These are phyloP conservation scores for Talaromyces sp. DNA, from an alignment of 2,329 filamentous ascomycete species.

Conservation along the genomic window DNA sequence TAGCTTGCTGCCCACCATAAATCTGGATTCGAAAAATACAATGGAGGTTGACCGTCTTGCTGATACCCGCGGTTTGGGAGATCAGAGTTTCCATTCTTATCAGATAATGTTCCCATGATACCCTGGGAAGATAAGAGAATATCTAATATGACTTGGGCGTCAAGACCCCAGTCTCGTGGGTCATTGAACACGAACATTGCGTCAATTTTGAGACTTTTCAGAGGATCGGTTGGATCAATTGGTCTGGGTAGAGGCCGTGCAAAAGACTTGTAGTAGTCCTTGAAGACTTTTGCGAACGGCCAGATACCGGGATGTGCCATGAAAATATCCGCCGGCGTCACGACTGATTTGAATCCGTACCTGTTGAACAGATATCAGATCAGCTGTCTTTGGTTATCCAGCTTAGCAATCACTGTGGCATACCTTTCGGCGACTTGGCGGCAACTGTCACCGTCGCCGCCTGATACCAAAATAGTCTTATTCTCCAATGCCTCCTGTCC, in stretches of 20 bases:
- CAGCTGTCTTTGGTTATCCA: neutral
- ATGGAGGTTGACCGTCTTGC: constrained; percentile 68
- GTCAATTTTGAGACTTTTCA: constrained; percentile 67
- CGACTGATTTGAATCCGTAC: constrained; percentile 73
- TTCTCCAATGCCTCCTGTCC: constrained; percentile 50
- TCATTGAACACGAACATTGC: constrained; percentile 94
- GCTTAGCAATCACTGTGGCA: constrained; percentile 4
- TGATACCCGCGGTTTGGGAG: constrained; percentile 75
- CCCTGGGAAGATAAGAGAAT: constrained; percentile 74
- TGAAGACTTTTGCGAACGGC: constrained; percentile 70
- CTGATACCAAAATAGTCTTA: constrained; percentile 69
- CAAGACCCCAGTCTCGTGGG: constrained; percentile 90
- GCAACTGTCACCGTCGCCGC: constrained; percentile 62
- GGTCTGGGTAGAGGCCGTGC: constrained; percentile 32
- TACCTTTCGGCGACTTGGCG: constrained; percentile 66
- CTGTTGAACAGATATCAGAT: constrained; percentile 25
- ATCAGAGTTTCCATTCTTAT: constrained; percentile 60
- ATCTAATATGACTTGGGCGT: constrained; percentile 79
- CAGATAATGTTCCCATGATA: constrained; percentile 71
- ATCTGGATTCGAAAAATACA: constrained; percentile 90
- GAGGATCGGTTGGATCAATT: constrained; percentile 37
- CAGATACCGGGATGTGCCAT: constrained; percentile 68
- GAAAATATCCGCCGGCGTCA: constrained; percentile 82
- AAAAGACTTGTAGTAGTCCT: constrained; percentile 55
- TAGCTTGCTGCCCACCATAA: constrained; percentile 83